A percentile compares a stretch with the other conserved stretches of the same genome.
phyloP scores from a whole-genome alignment of 2,329 filamentous ascomycete species.

The Lithohypha guttulata region DNA sequence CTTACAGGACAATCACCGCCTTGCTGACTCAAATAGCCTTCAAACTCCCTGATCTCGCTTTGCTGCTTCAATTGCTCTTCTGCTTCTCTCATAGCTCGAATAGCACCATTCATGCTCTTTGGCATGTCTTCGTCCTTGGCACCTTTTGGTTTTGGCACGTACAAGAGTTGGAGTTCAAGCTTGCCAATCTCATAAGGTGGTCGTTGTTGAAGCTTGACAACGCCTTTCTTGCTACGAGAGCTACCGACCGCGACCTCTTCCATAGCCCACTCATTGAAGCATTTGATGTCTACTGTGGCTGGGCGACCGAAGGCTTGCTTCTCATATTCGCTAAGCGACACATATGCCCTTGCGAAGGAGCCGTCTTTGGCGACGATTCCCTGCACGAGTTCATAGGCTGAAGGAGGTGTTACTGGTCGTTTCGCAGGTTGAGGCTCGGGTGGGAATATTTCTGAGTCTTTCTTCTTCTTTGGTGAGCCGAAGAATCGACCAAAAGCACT shows the following conservation, averaged over 20 bases:
- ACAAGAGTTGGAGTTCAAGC: slow-evolving; percentile 84
- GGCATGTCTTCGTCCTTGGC: slow-evolving; percentile 91
- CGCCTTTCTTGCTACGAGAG: slow-evolving; percentile 85
- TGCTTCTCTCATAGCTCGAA: slow-evolving; percentile 83
- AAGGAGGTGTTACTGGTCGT: slow-evolving; percentile 21
- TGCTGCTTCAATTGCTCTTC: slow-evolving; percentile 54
- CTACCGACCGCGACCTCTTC: slow-evolving; percentile 73
- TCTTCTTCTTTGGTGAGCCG: slow-evolving; percentile 90
- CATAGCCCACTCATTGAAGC: slow-evolving; percentile 97
- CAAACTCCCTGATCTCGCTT: slow-evolving; percentile 42
- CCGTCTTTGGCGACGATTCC: slow-evolving; percentile 75
- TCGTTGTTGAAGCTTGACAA: slow-evolving; percentile 58
- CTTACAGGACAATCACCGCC: slow-evolving; percentile 94
- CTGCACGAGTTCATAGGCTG: slow-evolving; percentile 38
- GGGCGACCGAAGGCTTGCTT: slow-evolving; percentile 76
- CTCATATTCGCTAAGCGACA: slow-evolving; percentile 90
- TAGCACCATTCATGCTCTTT: slow-evolving; percentile 96
- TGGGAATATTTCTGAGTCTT: slow-evolving; percentile 77
- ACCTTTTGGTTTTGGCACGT: slow-evolving; percentile 83
- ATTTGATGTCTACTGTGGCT: slow-evolving; percentile 76
- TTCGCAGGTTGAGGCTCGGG: slow-evolving; percentile 65
- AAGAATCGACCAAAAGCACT: slow-evolving; percentile 88
- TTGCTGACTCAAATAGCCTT: slow-evolving; percentile 88
- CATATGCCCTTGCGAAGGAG: slow-evolving; percentile 86
- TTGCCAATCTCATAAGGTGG: slow-evolving; percentile 97